Evolutionary conservation across 345 rosid species (phyloP).

Genomic region (Brassica cretica): DNA sequence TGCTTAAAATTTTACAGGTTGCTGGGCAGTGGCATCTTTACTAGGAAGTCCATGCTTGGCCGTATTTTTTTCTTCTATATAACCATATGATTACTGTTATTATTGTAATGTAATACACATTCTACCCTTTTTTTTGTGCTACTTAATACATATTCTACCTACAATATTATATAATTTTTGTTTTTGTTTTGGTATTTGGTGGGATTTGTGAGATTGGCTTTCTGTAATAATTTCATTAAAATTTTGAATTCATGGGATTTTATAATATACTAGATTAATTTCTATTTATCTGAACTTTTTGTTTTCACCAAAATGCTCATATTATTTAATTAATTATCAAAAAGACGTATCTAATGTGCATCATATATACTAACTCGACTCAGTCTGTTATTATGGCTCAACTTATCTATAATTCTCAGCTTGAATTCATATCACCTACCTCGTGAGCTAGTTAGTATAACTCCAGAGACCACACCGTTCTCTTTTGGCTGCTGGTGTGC

Average conservation of each 20-base stretch:
- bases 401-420: too few relatives aligned
- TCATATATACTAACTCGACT: too few relatives aligned
- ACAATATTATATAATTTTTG: constrained; percentile 19
- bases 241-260: constrained; percentile 4
- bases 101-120: constrained; percentile 20
- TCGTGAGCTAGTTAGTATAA: too few relatives aligned
- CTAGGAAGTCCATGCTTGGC: constrained; percentile 30
- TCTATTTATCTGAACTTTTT: too few relatives aligned
- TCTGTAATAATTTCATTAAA: constrained; percentile 32
- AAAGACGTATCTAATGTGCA: too few relatives aligned
- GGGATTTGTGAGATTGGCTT: constrained; percentile 3
- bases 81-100: constrained; percentile 29
- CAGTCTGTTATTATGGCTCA: too few relatives aligned
- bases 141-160: constrained; percentile 1
- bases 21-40: constrained; percentile 17
- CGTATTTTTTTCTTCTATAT: constrained; percentile 17
- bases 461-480: too few relatives aligned
- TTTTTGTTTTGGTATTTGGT: constrained; percentile 18
- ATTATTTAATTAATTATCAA: too few relatives aligned
- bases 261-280: background rate
- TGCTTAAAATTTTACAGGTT: constrained; percentile 4
- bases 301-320: background rate
- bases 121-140: background rate
- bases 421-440: too few relatives aligned
- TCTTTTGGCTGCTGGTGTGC: too few relatives aligned